Conservation (phyloP, 768 basidiomycete genomes). For the Collybia nuda region DNA sequence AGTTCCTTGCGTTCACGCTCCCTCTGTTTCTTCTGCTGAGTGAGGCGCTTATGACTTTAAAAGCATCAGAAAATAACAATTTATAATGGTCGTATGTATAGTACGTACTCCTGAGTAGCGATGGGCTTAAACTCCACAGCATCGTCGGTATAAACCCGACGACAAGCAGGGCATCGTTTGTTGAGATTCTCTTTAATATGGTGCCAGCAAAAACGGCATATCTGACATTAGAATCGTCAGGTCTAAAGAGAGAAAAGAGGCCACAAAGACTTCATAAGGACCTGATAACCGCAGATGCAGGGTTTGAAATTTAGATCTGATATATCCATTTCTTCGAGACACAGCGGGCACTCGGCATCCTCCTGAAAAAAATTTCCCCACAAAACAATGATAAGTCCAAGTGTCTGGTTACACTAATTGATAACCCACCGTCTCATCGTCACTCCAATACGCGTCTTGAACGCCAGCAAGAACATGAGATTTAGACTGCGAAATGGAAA, state of each 20-base stretch:
- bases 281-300: conserved; percentile 98
- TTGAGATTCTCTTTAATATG: conserved; percentile 97
- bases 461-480: conserved; percentile 86
- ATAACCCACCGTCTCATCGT: conserved; percentile 75
- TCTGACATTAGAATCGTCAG: conserved; percentile 47
- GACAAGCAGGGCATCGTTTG: conserved; percentile 94
- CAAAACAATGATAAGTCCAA: too few relatives aligned
- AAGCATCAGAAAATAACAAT: conserved; percentile 7
- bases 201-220: conserved; percentile 99
- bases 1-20: conserved; percentile 96
- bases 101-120: conserved; percentile 88
- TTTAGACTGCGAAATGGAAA: conserved; percentile 76
- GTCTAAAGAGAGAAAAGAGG: conserved; percentile 1
- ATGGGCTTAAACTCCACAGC: conserved; percentile 94
- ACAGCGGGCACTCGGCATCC: conserved; percentile 96
- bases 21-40: conserved; percentile 91
- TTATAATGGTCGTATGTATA: conserved; percentile 13
- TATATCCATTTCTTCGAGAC: conserved; percentile 98
- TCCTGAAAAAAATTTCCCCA: conserved; percentile 51
- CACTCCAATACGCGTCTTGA: conserved; percentile 97
- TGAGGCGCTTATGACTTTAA: conserved; percentile 87
- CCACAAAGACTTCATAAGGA: conserved; percentile 23
- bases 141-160: conserved; percentile 90
- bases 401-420: neutral
- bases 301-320: conserved; percentile 99